Base-by-base conservation (phyloP, 306 rosid species). In the Quercus aquifolioides region DNA sequence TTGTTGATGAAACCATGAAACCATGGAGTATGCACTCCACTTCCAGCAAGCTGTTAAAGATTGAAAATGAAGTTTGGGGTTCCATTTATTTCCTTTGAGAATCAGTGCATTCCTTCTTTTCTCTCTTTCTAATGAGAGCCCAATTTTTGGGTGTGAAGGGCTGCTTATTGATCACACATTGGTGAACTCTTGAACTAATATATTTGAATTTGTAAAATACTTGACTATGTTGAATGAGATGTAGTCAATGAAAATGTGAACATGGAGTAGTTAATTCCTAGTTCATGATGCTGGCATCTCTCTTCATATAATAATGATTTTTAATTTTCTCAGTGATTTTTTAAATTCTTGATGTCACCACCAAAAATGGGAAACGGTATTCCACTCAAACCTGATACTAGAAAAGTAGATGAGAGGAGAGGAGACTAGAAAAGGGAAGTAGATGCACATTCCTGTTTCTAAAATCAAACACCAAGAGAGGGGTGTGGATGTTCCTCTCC, bases 1-100 rank as follows among this genome's bases (percentile, higher is more conserved):
- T 60, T 77, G 64, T 19, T 93, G 85, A 86, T 85, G 94, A 86
- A 86, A 80, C 89, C 92, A 19, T 93, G 96, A 93, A 74, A 74
- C 58, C 69, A 55, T 55, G 51, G 77, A 73, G 57, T 31, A 1
- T 74, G 54, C 28, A 63, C 54, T 62, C 41, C 62, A 33, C 56
- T 56, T 83, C 58, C 35, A 33, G 33, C 55, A 54, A 46, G 55
- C 31, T 73, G 62, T 56, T 67, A 63, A 78, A 59, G 75, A 78
- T 18, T 55, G 38, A 82, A 71, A 71, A 58, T 41, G 49, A 78
- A 55, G 63, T 43, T 69, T 41, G 69, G 59, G 69, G 56, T 75
- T 55, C 84, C 20, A 59, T 72, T 51, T 58, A 23, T 23, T 76
- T 68, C 60, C 63, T 38, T 3, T 52, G 78, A 23, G 20, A 55